phyloP scores from a whole-genome alignment of 345 rosid genomes.

The Limnanthes douglasii region DNA sequence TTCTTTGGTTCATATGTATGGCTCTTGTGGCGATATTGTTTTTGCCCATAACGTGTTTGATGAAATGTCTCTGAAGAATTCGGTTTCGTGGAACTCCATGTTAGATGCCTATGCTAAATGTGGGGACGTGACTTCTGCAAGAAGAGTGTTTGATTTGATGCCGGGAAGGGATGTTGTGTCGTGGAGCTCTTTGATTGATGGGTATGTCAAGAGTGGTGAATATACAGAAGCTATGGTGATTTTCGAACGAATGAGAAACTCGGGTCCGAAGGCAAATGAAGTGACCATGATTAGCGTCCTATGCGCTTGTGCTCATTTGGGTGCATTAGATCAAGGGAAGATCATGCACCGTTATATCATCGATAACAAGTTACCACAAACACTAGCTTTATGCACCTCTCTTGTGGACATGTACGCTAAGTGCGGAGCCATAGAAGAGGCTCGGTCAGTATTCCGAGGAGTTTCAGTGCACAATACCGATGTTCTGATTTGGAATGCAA shows the following conservation, averaged over 20 bases:
- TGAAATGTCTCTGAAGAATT: conserved; percentile 35
- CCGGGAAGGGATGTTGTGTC: conserved; percentile 55
- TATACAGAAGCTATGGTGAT: conserved; percentile 42
- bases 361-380: conserved; percentile 29
- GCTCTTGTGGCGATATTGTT: conserved; percentile 27
- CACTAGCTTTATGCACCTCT: conserved; percentile 47
- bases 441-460: conserved; percentile 34
- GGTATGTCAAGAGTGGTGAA: conserved; percentile 50
- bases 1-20: conserved; percentile 56
- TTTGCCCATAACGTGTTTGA: conserved; percentile 55
- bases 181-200: conserved; percentile 82
- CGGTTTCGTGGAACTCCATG: conserved; percentile 76
- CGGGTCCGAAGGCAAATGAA: conserved; percentile 49
- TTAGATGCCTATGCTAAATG: conserved; percentile 66
- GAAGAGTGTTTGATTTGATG: conserved; percentile 47
- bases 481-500: conserved; percentile 74
- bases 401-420: conserved; percentile 87
- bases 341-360: conserved; percentile 37
- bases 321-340: conserved; percentile 55
- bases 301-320: conserved; percentile 80
- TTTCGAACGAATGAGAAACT: conserved; percentile 35
- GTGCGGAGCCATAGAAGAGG: conserved; percentile 68
- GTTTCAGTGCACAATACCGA: conserved; percentile 20
- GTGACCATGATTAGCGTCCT: conserved; percentile 84
- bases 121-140: conserved; percentile 36